Evolutionary conservation across 2,329 filamentous ascomycete genomes (phyloP).

Genomic region (Fusarium udum): DNA sequence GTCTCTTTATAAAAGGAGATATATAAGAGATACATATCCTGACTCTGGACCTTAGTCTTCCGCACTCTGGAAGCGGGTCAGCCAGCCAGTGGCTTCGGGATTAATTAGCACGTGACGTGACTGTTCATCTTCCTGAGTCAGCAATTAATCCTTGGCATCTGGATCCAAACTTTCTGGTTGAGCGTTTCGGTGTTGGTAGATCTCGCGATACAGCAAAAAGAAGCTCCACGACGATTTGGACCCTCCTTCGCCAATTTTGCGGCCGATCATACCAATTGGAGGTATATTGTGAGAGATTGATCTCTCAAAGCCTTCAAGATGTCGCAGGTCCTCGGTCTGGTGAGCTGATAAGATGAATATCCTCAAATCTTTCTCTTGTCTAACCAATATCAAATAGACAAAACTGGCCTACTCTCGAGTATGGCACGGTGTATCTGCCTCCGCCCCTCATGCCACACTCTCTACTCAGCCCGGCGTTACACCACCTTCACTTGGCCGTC

Average conservation of each 20-base stretch:
- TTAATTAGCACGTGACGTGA: conserved; percentile 41
- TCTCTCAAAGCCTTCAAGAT: conserved; percentile 57
- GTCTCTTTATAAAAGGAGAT: too few relatives aligned
- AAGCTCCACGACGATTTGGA: conserved; percentile 28
- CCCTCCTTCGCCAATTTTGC: conserved; percentile 9
- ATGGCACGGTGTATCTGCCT: conserved; percentile 90
- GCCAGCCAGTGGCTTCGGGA: conserved; percentile 37
- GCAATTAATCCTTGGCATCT: conserved; percentile 36
- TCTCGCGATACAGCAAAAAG: conserved; percentile 34
- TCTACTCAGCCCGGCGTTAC: conserved; percentile 66
- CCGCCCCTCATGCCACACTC: conserved; percentile 68
- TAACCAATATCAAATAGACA: conserved; percentile 66
- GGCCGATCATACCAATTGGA: conserved; percentile 21
- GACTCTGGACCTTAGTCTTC: too few relatives aligned
- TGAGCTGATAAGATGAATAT: conserved; percentile 51
- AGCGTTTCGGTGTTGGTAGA: conserved; percentile 21
- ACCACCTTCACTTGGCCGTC: conserved; percentile 84
- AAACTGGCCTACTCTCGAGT: conserved; percentile 94
- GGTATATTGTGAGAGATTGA: conserved; percentile 27
- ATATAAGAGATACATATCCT: too few relatives aligned
- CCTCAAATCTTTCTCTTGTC: conserved; percentile 6
- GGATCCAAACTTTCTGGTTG: conserved; percentile 42
- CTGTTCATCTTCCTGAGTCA: conserved; percentile 35
- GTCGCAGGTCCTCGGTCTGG: conserved; percentile 82
- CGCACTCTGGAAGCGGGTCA: conserved; percentile 28